phyloP scores from a whole-genome alignment of 495 filamentous ascomycete species.

The Massariosphaeria phaeospora region DNA sequence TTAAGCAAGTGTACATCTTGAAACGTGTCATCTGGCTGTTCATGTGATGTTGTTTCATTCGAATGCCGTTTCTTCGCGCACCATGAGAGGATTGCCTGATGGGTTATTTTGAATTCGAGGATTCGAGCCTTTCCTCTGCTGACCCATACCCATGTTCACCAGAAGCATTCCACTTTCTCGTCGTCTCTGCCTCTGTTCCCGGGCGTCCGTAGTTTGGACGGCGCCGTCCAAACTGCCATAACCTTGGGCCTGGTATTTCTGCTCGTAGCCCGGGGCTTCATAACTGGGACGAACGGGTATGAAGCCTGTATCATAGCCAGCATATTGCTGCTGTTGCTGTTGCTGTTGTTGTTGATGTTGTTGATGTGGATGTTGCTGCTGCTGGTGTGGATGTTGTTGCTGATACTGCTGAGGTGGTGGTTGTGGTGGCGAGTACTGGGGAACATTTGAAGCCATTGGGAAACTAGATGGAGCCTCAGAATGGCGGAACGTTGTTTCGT shows the following conservation, averaged over 20 bases:
- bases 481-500: conserved; percentile 54
- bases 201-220: conserved; percentile 21
- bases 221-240: conserved; percentile 41
- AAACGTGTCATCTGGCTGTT: too few relatives aligned
- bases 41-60: conserved; percentile 10
- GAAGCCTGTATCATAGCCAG: conserved; percentile 53
- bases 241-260: conserved; percentile 30
- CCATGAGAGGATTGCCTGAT: conserved; percentile 12
- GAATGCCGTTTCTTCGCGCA: conserved; percentile 30
- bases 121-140: conserved; percentile 34
- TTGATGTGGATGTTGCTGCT: conserved; percentile 12
- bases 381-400: conserved; percentile 31
- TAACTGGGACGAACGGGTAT: conserved; percentile 60
- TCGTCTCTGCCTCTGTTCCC: conserved; percentile 32
- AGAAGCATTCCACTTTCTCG: conserved; percentile 40
- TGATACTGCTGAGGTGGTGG: conserved; percentile 20
- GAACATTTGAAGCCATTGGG: conserved; percentile 19
- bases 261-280: conserved; percentile 40
- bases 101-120: conserved; percentile 10
- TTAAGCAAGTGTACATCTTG: too few relatives aligned
- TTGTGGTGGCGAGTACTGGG: conserved; percentile 4
- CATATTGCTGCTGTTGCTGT: conserved; percentile 31
- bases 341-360: conserved; percentile 28
- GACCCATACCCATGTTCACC: conserved; percentile 29
- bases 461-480: conserved; percentile 18